Percentiles rank a stretch among this genome's conserved stretches.
phyloP scores from a whole-genome alignment of 1,284 basidiomycete genomes.

The Volvariella surrecta region DNA sequence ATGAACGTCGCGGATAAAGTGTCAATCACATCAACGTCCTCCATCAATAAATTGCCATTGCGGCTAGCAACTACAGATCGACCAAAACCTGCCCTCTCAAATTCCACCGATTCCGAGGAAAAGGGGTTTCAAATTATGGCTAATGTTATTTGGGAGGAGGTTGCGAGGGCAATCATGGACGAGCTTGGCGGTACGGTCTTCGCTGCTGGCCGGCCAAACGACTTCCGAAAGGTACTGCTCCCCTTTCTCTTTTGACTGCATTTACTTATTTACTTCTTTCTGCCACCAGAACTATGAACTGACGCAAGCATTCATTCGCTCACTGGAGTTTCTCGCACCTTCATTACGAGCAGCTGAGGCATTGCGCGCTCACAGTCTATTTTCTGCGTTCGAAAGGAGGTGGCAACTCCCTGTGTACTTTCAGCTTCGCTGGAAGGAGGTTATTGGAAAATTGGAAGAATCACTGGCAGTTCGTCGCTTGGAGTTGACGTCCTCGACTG shows the following conservation, averaged over 20 bases:
- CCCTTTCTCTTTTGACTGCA: neutral
- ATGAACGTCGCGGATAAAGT: constrained; percentile 73
- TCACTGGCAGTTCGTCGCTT: constrained; percentile 38
- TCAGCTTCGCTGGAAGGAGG: constrained; percentile 96
- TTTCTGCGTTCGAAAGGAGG: constrained; percentile 66
- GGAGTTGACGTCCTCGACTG: constrained; percentile 30
- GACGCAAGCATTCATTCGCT: constrained; percentile 79
- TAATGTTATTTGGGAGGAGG: constrained; percentile 83
- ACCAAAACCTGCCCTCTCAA: constrained; percentile 8
- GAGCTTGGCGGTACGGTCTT: constrained; percentile 82
- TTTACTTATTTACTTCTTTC: constrained; percentile 7
- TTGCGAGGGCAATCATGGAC: constrained; percentile 72
- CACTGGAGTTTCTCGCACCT: constrained; percentile 77
- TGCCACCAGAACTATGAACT: constrained; percentile 87
- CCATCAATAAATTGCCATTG: constrained; percentile 11
- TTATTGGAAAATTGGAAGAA: constrained; percentile 71
- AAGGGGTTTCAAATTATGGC: constrained; percentile 75
- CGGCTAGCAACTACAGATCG: constrained; percentile 3
- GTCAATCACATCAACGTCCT: constrained; percentile 34
- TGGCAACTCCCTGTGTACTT: constrained; percentile 98
- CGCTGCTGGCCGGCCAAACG: constrained; percentile 82
- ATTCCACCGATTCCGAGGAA: constrained; percentile 14
- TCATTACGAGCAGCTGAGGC: constrained; percentile 59
- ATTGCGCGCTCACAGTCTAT: constrained; percentile 69
- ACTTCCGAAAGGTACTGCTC: constrained; percentile 74